Base-by-base conservation (phyloP, 768 basidiomycete species). In the Tremella yokohamensis region DNA sequence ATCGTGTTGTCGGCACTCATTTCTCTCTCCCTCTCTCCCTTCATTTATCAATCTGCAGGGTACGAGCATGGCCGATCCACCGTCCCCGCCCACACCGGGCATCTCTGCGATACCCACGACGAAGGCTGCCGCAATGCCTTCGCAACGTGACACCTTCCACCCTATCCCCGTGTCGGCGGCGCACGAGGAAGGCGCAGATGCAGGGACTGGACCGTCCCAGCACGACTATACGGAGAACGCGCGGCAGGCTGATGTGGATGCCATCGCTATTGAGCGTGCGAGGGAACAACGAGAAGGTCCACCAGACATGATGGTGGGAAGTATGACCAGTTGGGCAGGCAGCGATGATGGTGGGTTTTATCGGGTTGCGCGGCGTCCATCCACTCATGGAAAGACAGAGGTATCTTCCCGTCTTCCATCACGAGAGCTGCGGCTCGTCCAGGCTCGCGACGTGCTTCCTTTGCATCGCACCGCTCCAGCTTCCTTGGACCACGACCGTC, bases 201-300 rank as follows among this genome's bases (percentile, higher is more conserved):
- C 47, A n/a, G 29, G 29, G 29, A 11, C 4, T 34, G 45, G 50
- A 15, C 56, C 50, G 6, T 61, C 61, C 2, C 49, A 52, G 8
- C 58, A 71, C 49, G 72, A 69, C 40, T 71, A 69, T 61, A 72
- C 61, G 40, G 69, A 65, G 68, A 70, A 64, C 54, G 69, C 66
- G 22, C 68, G 59, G 22, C 65, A 68, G 40, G 66, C 60, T 12
- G 63, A 62, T 48, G 62, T 68, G 6, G 63, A 64, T 53, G 60
- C 60, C 40, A 73, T 63, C 25, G 63, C 60, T 20, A 66, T 63
- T 9, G 62, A 66, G 61, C 58, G 62, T 42, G 63, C 63, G 45
- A 56, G 64, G 54, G 68, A 74, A 56, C 62, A 68, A 4, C 70
- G 68, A 22, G 73, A 73, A 40, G 70, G 57, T 16, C 61, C 59